phyloP scores from a whole-genome alignment of 345 rosid genomes.

The Populus simonii region DNA sequence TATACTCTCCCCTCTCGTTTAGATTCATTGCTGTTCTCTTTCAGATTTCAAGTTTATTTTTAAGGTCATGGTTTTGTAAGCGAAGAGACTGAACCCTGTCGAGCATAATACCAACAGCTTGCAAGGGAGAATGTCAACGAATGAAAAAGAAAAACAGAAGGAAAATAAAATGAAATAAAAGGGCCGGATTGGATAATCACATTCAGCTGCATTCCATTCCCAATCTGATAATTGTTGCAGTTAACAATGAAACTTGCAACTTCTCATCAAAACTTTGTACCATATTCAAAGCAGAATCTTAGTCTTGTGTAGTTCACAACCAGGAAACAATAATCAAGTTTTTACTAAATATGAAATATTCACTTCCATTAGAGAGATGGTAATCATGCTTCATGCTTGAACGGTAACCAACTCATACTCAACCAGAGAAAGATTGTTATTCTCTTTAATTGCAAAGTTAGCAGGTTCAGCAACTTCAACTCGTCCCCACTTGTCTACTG shows the following conservation, averaged over 20 bases:
- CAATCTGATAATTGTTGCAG: constrained; percentile 2
- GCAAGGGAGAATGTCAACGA: not conserved
- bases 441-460: constrained; percentile 52
- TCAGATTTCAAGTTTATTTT: not conserved
- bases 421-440: constrained; percentile 78
- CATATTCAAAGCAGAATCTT: constrained; percentile 18
- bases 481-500: constrained; percentile 97
- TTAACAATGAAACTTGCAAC: constrained; percentile 7
- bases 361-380: constrained; percentile 20
- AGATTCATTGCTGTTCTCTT: not conserved
- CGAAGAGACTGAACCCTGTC: not conserved
- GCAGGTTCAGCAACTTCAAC: constrained; percentile 78
- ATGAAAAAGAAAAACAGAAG: not conserved
- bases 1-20: not conserved
- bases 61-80: too few relatives aligned
- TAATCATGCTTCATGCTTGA: constrained; percentile 47
- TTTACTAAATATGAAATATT: constrained; percentile 20
- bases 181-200: not conserved
- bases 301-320: constrained; percentile 5
- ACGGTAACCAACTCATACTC: constrained; percentile 89
- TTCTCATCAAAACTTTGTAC: constrained; percentile 9
- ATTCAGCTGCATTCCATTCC: constrained; percentile 2
- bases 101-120: not conserved
- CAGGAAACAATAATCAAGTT: constrained; percentile 28
- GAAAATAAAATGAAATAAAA: not conserved